Base-by-base conservation (phyloP, 2,329 filamentous ascomycete species). In the Apiospora malaysiana region DNA sequence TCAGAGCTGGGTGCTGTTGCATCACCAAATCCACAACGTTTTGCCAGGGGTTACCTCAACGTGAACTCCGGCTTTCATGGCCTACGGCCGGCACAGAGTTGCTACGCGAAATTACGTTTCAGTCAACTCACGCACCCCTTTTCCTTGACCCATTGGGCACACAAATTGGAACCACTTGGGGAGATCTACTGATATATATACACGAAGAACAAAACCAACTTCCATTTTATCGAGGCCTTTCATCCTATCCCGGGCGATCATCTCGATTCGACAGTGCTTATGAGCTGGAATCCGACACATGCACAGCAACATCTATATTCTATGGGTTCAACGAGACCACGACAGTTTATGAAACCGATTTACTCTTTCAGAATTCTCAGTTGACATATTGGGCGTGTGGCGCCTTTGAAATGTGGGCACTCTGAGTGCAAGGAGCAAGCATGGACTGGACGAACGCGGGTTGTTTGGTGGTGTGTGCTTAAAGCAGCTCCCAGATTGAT, bases 21-120 rank as follows among this genome's bases (percentile, higher is more conserved):
- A 63, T 40, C 56, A 63, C 56, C 56, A 40, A 63, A 63, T 32
- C 18, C 40, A 63, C 56, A 63, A 63, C 56, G 56, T 63, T 63
- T 63, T 40, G 40, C 32, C 56, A 18, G n/a, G 56, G 32, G 56
- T n/a, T 63, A 9, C 27, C 18, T 63, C 32, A 63, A 40, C 32
- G 16, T n/a, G 27, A 40, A 14, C 3, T 2, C 56, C 21, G 32
- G 32, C 56, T 40, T 63, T 63, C 56, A 63, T 63, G 56, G 56
- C 56, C 56, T 40, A 12, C 32, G 32, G 56, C 56, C 12, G 32
- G 56, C 56, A 40, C 32, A 14, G 56, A 63, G 27, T 63, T 40
- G 56, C 56, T 63, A 40, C 32, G 32, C 27, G 56, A 40, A 47
- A 40, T 63, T 63, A 63, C 56, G 56, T 63, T 63, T 23, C 56